phyloP scores from a whole-genome alignment of 192 early-diverging fungal species.

The Gonapodya sp. region DNA sequence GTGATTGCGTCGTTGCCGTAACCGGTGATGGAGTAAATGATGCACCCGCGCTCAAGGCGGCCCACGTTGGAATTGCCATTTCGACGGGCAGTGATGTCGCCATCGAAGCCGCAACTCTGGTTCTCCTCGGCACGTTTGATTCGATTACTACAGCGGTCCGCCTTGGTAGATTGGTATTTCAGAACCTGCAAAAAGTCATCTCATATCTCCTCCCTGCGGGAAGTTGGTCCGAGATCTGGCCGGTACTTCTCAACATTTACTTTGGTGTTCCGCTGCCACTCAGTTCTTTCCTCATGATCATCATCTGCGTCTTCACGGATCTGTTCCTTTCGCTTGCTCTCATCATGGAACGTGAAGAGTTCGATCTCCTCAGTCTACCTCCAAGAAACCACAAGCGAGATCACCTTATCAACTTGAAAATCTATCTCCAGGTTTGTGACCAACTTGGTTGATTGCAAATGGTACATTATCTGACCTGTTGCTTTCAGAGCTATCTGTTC shows the following conservation, averaged over 20 bases:
- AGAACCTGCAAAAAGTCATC: slow-evolving; percentile 67
- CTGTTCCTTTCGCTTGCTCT: slow-evolving; percentile 52
- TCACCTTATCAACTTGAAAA: slow-evolving; percentile 42
- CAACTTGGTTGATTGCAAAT: background rate
- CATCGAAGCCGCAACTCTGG: slow-evolving; percentile 32
- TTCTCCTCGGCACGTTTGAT: slow-evolving; percentile 47
- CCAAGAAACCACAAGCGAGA: slow-evolving; percentile 64
- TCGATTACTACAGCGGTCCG: slow-evolving; percentile 64
- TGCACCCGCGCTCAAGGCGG: slow-evolving; percentile 50
- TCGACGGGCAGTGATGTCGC: slow-evolving; percentile 69
- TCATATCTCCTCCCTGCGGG: slow-evolving; percentile 46
- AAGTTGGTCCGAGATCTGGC: slow-evolving; percentile 56
- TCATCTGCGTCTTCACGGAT: slow-evolving; percentile 39
- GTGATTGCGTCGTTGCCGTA: slow-evolving; percentile 51
- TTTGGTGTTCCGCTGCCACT: slow-evolving; percentile 62
- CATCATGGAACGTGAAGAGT: slow-evolving; percentile 67
- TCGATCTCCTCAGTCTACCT: slow-evolving; percentile 52
- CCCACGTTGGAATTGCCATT: slow-evolving; percentile 81
- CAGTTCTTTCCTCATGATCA: slow-evolving; percentile 23
- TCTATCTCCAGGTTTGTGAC: slow-evolving; percentile 4
- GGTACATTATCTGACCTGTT: slow-evolving; percentile 26
- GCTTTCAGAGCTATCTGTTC: slow-evolving; percentile 71
- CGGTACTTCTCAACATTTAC: slow-evolving; percentile 69
- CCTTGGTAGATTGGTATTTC: slow-evolving; percentile 70
- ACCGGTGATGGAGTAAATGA: slow-evolving; percentile 5